A percentile compares a stretch with the other conserved stretches of the same genome.
Conservation (phyloP, 2,329 filamentous ascomycete species). For the Claviceps monticola region DNA sequence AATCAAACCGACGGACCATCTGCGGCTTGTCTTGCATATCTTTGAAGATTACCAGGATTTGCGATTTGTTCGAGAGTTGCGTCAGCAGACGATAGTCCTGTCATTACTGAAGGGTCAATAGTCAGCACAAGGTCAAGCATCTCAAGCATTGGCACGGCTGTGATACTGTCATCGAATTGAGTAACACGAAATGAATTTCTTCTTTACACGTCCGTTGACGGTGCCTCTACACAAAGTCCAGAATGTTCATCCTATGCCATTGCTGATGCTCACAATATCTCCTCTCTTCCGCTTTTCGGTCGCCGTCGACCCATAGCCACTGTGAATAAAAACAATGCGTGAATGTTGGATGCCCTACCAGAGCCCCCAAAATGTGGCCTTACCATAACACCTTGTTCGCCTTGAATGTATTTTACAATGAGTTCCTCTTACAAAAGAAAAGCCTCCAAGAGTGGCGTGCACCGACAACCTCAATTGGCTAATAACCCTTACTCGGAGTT, state of each 20-base stretch:
- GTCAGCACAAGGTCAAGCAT: no score
- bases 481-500: slow-evolving; percentile 24
- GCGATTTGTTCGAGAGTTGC: no score
- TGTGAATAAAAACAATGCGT: background rate
- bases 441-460: background rate
- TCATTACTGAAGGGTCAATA: background rate
- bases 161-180: background rate
- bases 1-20: no score
- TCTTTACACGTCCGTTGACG: background rate
- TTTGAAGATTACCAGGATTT: no score
- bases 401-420: background rate
- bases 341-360: background rate
- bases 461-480: background rate
- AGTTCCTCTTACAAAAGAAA: background rate
- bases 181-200: background rate
- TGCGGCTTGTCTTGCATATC: no score
- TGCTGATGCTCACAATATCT: background rate
- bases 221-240: background rate
- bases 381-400: slow-evolving; percentile 1
- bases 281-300: background rate
- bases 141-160: background rate
- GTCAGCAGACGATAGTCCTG: no score
- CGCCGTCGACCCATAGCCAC: background rate
- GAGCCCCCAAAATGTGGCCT: background rate
- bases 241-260: background rate